Base-by-base conservation (phyloP, 176 grass and related monocot genomes). In the Rhipidocladum racemiflorum region DNA sequence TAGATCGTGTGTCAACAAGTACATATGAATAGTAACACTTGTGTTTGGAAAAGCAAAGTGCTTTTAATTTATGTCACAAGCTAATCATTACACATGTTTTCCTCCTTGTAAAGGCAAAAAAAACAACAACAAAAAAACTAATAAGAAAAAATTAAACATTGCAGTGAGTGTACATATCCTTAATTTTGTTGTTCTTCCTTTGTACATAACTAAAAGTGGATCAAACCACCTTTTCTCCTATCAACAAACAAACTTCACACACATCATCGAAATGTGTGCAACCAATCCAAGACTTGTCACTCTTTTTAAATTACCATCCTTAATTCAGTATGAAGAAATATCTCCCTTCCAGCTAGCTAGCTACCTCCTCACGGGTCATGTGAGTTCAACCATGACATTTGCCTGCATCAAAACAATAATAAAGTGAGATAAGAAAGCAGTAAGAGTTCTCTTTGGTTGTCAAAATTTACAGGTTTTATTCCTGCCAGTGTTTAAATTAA, bases 331-430 rank as follows among this genome's bases (percentile, higher is more conserved):
- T 23, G 65, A 46, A 69, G 68, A 76, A 83, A 74, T 71, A 30
- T 68, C 54, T 59, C 39, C 8, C 56, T 63, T 62, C 16, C 36
- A 46, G 14, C 44, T 32, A 57, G 72, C 21, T 81, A n/a, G n/a
- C n/a, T n/a, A n/a, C n/a, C 32, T 2, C 14, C 11, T 80, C 82
- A 79, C 40, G 66, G 5, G 7, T 89, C 83, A 49, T 45, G 81
- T 32, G 88, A 49, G 48, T 87, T 90, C 76, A 94, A 69, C 82
- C 69, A 92, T 81, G 88, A 86, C 61, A 92, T 77, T 81, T 90
- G 90, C 23, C 93, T 96, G 88, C 90, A 86, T 24, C 6, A 49
- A 59, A 39, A 44, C 12, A 32, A 78, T 2, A 65, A 42, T 63
- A 38, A 77, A 25, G 13, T 72, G 18, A 77, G 44, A 15, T 49